Evolutionary conservation across 495 filamentous ascomycete species (phyloP).

Genomic region (Cercophora sp.): DNA sequence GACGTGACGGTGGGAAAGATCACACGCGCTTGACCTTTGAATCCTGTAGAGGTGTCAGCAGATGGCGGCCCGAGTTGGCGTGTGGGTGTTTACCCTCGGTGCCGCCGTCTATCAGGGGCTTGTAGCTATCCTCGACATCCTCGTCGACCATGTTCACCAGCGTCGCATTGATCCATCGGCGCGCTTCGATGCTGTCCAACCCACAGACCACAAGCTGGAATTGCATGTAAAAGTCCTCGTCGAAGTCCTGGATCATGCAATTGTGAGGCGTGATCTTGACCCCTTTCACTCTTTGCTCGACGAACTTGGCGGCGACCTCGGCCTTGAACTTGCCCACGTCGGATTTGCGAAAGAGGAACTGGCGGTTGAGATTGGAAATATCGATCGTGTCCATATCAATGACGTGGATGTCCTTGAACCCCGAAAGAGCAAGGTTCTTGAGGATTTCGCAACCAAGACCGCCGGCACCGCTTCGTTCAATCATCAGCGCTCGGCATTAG

Average conservation of each 20-base stretch:
- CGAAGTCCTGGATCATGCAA: conserved; percentile 94
- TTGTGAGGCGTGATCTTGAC: conserved; percentile 92
- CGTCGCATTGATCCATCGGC: conserved; percentile 96
- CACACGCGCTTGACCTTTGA: conserved; percentile 95
- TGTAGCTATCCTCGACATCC: conserved; percentile 68
- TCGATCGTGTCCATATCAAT: conserved; percentile 99
- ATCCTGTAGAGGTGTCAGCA: too few species aligned
- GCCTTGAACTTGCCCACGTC: conserved; percentile 96
- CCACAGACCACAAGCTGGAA: conserved; percentile 93
- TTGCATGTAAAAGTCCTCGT: conserved; percentile 96
- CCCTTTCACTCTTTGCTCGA: conserved; percentile 80
- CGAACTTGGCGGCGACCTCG: conserved; percentile 85
- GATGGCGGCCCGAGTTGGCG: too few species aligned
- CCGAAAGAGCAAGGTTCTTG: conserved; percentile 92
- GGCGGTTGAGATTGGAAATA: conserved; percentile 95
- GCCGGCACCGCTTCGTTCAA: conserved; percentile 62
- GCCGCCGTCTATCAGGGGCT: conserved; percentile 92
- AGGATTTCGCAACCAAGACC: conserved; percentile 95
- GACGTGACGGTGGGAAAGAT: conserved; percentile 87
- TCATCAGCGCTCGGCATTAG: conserved; percentile 47
- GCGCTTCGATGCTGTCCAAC: conserved; percentile 94
- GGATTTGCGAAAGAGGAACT: conserved; percentile 89
- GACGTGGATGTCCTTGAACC: conserved; percentile 95
- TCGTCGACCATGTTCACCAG: conserved; percentile 82
- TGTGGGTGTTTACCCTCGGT: conserved; percentile 67